Base-by-base conservation (phyloP, 2,329 filamentous ascomycete species). In the Geoglossum cookeanum region DNA sequence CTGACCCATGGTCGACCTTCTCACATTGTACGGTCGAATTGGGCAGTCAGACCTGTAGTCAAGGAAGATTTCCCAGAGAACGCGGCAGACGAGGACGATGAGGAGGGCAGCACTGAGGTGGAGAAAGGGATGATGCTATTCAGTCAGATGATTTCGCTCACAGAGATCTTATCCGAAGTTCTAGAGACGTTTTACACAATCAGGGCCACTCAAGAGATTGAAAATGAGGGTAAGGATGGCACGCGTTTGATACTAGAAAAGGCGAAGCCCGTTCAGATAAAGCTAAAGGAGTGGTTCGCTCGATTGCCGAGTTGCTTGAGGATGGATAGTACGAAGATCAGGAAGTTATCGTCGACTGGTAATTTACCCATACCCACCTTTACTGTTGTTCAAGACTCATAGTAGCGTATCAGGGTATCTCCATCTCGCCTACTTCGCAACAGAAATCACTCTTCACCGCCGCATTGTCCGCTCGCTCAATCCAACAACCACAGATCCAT, bases 1-100 rank as follows among this genome's bases (percentile, higher is more conserved):
- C 74, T 94, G 22, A 83, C 92, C 29, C 86, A 94, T 65, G 88
- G 88, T 8, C 82, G 88, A 9, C 89, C 88, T 0, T 92, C 87
- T 3, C 88, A 94, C 62, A 81, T 83, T 58, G 78, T 79, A 61
- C 69, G 74, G 17, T 72, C 75, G 22, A 81, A 94, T 68, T 94
- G 88, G 88, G 87, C 83, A 1, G 87, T 94, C 4, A 75, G 76
- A 58, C 67, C 74, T 5, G 76, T 87, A n/a, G 75, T 72, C 3
- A 69, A 75, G 51, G 79, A 81, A 58, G 85, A 90, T 67, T 89
- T 89, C 63, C 80, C 83, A 29, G 85, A 89, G 59, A 78, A 80
- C 11, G 83, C 85, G 59, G 79, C 79, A 68, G 79, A 84, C 61
- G 73, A 76, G 52, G 73, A 81, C 47, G 67, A 71, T 5, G 81